phyloP scores from a whole-genome alignment of 345 rosid genomes.

The Boechera stricta region DNA sequence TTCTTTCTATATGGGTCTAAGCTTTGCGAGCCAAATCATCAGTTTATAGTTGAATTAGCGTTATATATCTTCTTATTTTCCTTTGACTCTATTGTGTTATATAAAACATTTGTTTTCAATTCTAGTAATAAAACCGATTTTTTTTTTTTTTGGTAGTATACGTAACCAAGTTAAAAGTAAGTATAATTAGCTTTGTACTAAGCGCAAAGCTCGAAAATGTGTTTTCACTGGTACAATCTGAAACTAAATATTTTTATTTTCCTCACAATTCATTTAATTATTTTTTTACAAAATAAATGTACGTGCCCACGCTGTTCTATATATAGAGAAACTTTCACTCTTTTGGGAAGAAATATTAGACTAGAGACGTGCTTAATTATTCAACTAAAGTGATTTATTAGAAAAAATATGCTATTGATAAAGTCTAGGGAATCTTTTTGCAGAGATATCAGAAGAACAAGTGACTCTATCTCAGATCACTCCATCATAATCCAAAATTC shows the following conservation, averaged over 20 bases:
- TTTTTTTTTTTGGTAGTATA: too few species aligned
- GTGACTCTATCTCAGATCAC: not conserved
- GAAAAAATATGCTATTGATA: not conserved
- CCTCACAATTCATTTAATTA: not conserved
- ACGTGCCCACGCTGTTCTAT: not conserved
- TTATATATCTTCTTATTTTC: too few species aligned
- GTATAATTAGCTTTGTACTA: not conserved
- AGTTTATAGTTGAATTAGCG: too few species aligned
- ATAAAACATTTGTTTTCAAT: not conserved
- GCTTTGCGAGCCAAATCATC: too few species aligned
- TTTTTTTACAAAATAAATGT: not conserved
- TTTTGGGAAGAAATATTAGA: not conserved
- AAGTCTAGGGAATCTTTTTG: conserved; percentile 2
- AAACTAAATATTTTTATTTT: not conserved
- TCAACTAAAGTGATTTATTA: not conserved
- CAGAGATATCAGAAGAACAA: not conserved
- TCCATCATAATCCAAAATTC: not conserved
- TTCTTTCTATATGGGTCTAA: too few species aligned
- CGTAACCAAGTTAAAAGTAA: too few species aligned
- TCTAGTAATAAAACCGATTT: not conserved
- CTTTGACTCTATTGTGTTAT: too few species aligned
- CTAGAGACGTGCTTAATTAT: not conserved
- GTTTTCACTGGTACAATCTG: not conserved
- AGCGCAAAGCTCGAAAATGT: not conserved
- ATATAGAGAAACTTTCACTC: not conserved